Evolutionary conservation across 2,329 filamentous ascomycete species (phyloP), one percentile per base, ranked within the genome.

Genomic region (Lecanosticta acicola): DNA sequence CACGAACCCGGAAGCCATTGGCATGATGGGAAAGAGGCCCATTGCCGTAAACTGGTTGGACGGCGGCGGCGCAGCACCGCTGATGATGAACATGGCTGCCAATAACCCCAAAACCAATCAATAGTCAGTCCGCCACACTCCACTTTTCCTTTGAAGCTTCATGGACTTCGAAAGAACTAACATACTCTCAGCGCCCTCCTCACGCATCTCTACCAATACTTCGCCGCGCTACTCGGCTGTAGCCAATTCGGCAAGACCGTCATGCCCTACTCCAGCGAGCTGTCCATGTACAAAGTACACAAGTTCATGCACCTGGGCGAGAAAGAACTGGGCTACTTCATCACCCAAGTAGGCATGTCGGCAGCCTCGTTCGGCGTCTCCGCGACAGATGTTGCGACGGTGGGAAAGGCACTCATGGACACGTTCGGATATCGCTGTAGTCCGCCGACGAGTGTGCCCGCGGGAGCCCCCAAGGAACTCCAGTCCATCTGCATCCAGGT

Each of bases 171-270:
- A n/a, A n/a, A n/a, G n/a, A n/a, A n/a, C 16, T 35, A 17, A 14
- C 20, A 3, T 11, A n/a, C 35, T 19, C 35, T 2, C 48, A 78
- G 75, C 62, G 69, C 70, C 50, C 75, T 83, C 45, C 63, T 83
- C 50, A 81, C 76, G 35, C 79, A 82, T 57, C 67, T 83, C 32
- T 82, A 83, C 66, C 64, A 76, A 53, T 82, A 76, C 70, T 83
- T 83, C 59, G 79, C 77, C 41, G 67, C 67, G 18, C 70, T 83
- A 17, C 71, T 81, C 33, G 76, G 74, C 55, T 82, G 78, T 67
- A 71, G 72, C 42, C 50, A 65, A 58, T 71, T 76, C 60, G 73
- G 74, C 44, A 71, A 68, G 64, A 46, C 67, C 10, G 75, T 68
- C 17, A 79, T 75, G 60, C 69, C 72, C 19, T 82, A 81, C 62